Conservation (phyloP, 1,139 yeast species). For the Scheffersomyces insectosa region DNA sequence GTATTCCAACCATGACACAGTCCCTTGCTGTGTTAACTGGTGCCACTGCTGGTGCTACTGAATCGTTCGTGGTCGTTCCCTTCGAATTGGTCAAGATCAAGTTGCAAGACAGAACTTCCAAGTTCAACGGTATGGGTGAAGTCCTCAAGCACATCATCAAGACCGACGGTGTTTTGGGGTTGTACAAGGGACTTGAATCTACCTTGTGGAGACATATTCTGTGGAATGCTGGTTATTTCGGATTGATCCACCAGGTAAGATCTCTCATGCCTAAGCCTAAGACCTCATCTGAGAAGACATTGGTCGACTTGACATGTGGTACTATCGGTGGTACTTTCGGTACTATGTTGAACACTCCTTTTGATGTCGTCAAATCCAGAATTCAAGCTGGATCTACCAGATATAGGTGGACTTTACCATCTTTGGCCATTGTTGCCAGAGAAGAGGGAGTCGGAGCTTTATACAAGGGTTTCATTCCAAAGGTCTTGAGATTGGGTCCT, state of each 20-base stretch:
- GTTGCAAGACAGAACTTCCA: conserved; percentile 84
- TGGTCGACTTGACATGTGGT: conserved; percentile 89
- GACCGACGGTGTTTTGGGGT: conserved; percentile 76
- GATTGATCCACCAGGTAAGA: conserved; percentile 88
- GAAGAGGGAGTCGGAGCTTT: conserved; percentile 63
- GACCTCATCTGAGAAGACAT: conserved; percentile 66
- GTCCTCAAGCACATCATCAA: conserved; percentile 73
- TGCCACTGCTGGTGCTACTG: conserved; percentile 98
- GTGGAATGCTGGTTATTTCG: conserved; percentile 99
- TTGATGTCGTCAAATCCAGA: conserved; percentile 96
- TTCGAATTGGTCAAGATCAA: conserved; percentile 87
- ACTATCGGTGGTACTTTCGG: conserved; percentile 96
- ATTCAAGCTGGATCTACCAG: conserved; percentile 87
- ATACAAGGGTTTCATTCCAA: conserved; percentile 94
- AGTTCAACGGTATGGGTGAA: conserved; percentile 83
- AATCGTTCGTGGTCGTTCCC: conserved; percentile 94
- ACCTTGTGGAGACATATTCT: conserved; percentile 95
- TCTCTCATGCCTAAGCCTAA: conserved; percentile 76
- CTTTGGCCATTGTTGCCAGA: conserved; percentile 69
- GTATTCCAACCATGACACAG: conserved; percentile 71
- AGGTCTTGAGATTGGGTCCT: conserved; percentile 96
- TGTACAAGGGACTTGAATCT: conserved; percentile 94
- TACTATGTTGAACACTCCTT: conserved; percentile 90
- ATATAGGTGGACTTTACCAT: conserved; percentile 91
- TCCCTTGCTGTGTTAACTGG: conserved; percentile 88